These are phyloP conservation scores for Helianthus annuus DNA, from an alignment of 129 eudicot species.

Conservation along the genomic window HanXRQr2.0-SUNRISE NC_035438.2:57224841-57225340, in stretches of 20 bases:
- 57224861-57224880: too few relatives aligned
- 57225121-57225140: constrained; percentile 72
- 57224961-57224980: too few relatives aligned
- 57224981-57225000: too few relatives aligned
- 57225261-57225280: background rate
- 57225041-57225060: background rate
- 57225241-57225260: constrained; percentile 38
- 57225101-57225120: constrained; percentile 59
- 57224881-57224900: too few relatives aligned
- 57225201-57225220: constrained; percentile 64
- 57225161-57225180: constrained; percentile 74
- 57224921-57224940: too few relatives aligned
- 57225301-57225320: constrained; percentile 52
- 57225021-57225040: background rate
- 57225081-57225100: constrained; percentile 63
- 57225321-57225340: constrained; percentile 57
- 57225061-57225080: constrained; percentile 59
- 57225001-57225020: too few relatives aligned
- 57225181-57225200: constrained; percentile 58
- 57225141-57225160: constrained; percentile 77
- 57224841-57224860: too few relatives aligned
- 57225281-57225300: background rate
- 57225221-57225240: constrained; percentile 57
- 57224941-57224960: too few relatives aligned
- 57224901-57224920: too few relatives aligned